Conservation (phyloP, 768 basidiomycete species). For the Candolleomyces efflorescens region DNA sequence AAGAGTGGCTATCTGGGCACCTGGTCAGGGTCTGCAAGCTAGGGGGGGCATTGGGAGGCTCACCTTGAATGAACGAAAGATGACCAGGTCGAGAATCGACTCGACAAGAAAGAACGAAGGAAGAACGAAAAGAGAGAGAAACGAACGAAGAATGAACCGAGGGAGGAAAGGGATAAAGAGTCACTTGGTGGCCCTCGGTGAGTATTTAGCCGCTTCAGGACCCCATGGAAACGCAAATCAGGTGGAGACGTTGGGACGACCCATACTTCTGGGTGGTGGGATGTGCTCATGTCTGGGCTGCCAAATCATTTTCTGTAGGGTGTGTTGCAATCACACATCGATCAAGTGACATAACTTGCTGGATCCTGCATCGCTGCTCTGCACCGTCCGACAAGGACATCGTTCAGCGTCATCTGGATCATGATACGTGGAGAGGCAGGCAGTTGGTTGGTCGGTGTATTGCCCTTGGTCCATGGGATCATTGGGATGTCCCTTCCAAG, state of each 20-base stretch:
- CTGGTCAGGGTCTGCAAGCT: background rate
- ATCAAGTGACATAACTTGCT: too few species aligned
- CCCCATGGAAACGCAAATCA: conserved; percentile 34
- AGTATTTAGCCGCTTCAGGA: conserved; percentile 22
- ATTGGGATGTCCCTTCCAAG: too few species aligned
- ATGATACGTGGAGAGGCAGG: too few species aligned
- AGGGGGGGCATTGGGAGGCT: conserved; percentile 14
- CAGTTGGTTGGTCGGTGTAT: too few species aligned
- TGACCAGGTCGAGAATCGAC: conserved; percentile 58
- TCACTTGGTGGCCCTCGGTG: background rate
- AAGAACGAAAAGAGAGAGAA: conserved; percentile 35
- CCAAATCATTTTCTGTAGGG: background rate
- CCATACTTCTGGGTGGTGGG: conserved; percentile 10
- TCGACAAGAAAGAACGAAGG: conserved; percentile 47
- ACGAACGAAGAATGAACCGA: conserved; percentile 32
- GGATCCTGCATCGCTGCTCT: too few species aligned
- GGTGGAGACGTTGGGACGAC: conserved; percentile 6
- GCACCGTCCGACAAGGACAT: too few species aligned
- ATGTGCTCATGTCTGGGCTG: background rate
- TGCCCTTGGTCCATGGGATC: too few species aligned
- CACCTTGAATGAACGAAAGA: conserved; percentile 54
- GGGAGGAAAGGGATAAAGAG: conserved; percentile 17
- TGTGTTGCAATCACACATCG: too few species aligned
- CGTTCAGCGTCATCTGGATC: too few species aligned
- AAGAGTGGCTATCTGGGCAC: conserved; percentile 58